These are phyloP conservation scores for Nicotiana sylvestris DNA, from an alignment of 257 asterid genomes.

Conservation along the genomic window DNA sequence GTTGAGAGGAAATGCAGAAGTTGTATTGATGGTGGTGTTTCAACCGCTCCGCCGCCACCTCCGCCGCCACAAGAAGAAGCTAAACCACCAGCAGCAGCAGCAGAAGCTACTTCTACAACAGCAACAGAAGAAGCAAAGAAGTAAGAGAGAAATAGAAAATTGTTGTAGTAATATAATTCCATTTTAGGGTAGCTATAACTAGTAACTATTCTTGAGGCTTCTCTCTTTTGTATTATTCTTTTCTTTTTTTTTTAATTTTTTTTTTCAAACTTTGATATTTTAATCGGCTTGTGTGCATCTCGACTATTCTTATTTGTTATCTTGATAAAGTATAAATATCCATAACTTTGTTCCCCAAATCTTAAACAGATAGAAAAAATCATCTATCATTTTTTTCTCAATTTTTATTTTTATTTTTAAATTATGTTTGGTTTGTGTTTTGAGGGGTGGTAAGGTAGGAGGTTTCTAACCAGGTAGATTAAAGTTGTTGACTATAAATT, in stretches of 20 bases:
- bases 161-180: neutral
- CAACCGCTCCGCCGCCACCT: slow-evolving; percentile 13
- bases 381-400: too few relatives aligned
- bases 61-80: slow-evolving; percentile 39
- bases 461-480: neutral
- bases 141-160: neutral
- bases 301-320: too few relatives aligned
- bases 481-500: neutral
- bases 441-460: neutral
- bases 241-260: neutral
- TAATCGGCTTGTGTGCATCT: neutral
- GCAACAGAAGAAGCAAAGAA: slow-evolving; percentile 22
- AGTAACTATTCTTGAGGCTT: neutral
- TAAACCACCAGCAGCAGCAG: slow-evolving; percentile 22
- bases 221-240: neutral
- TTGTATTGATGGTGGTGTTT: slow-evolving; percentile 66
- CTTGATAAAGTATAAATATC: too few relatives aligned
- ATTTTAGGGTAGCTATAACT: neutral
- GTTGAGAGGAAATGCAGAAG: slow-evolving; percentile 72
- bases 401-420: too few relatives aligned
- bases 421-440: neutral
- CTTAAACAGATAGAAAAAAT: too few relatives aligned
- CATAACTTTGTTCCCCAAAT: too few relatives aligned
- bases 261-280: neutral
- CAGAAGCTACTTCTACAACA: neutral